Conservation (phyloP, 768 basidiomycete genomes). For the Lenzites betulinus region DNA sequence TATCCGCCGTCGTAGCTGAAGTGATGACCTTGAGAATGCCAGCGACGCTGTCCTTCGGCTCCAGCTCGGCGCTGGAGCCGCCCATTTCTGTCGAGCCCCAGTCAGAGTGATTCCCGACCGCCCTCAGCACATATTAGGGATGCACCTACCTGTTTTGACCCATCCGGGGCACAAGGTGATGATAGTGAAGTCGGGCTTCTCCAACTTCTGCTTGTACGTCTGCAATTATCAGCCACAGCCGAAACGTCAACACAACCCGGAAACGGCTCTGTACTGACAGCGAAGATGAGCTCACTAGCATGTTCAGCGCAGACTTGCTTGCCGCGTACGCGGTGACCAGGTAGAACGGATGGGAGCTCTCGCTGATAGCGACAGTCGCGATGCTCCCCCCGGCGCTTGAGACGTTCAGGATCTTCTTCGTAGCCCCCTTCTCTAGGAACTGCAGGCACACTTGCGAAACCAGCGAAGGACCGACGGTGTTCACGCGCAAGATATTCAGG, state of each 20-base stretch:
- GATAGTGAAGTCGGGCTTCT: slow-evolving; percentile 7
- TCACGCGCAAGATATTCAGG: slow-evolving; percentile 29
- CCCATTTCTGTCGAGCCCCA: slow-evolving; percentile 7
- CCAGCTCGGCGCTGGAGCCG: background rate
- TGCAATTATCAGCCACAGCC: no score
- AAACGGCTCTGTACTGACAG: no score
- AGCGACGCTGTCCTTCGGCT: background rate
- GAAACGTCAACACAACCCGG: no score
- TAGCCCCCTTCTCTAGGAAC: slow-evolving; percentile 33
- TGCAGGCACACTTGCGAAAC: slow-evolving; percentile 36
- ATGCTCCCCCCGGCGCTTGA: slow-evolving; percentile 33
- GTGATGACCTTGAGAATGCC: background rate
- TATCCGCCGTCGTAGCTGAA: background rate
- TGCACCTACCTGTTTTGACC: slow-evolving; percentile 15
- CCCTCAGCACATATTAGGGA: background rate
- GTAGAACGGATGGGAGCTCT: no score
- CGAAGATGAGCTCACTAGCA: slow-evolving; percentile 34
- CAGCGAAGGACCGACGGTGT: slow-evolving; percentile 38
- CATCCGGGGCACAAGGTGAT: slow-evolving; percentile 12
- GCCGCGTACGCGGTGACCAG: slow-evolving; percentile 34
- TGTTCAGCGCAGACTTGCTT: slow-evolving; percentile 40
- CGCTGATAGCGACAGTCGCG: slow-evolving; percentile 21
- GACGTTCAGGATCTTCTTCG: slow-evolving; percentile 38
- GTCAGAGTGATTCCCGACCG: no score
- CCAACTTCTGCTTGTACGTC: slow-evolving; percentile 19